Conservation (phyloP, 345 rosid genomes). For the Linum tenue region DNA sequence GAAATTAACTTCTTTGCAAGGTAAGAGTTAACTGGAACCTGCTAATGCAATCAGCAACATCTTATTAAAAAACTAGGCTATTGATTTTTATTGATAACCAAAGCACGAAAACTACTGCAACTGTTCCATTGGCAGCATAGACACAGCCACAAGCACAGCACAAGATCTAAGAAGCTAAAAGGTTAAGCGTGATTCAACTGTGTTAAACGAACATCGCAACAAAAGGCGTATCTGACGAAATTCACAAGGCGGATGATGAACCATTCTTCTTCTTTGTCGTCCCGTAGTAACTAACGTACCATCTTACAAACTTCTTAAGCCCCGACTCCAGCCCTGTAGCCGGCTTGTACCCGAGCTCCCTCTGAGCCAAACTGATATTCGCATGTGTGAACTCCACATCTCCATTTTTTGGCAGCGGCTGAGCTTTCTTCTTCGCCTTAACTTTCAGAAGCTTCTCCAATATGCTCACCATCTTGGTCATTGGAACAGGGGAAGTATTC, state of each 20-base stretch:
- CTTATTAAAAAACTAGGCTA: not conserved
- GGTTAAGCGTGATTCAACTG: not conserved
- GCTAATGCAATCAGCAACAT: not conserved
- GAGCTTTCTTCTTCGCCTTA: constrained; percentile 47
- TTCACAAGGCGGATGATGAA: not conserved
- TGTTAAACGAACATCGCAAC: not conserved
- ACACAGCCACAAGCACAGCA: not conserved
- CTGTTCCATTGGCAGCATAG: not conserved
- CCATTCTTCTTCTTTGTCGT: not conserved
- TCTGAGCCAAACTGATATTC: constrained; percentile 46
- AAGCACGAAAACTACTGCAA: not conserved
- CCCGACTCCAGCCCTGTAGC: constrained; percentile 20
- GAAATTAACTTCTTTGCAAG: no score
- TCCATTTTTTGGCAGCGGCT: constrained; percentile 60
- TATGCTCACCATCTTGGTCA: constrained; percentile 45
- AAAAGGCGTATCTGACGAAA: not conserved
- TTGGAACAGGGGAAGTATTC: constrained; percentile 50
- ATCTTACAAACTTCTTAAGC: not conserved
- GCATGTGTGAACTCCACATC: constrained; percentile 62
- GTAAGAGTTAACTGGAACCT: no score
- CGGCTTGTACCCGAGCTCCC: constrained; percentile 51
- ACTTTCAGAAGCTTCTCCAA: constrained; percentile 53
- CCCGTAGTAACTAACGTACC: not conserved
- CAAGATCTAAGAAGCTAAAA: not conserved
- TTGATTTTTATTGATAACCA: not conserved